Evolutionary conservation across 495 filamentous ascomycete species (phyloP).

Genomic region (Annulohypoxylon nitens): DNA sequence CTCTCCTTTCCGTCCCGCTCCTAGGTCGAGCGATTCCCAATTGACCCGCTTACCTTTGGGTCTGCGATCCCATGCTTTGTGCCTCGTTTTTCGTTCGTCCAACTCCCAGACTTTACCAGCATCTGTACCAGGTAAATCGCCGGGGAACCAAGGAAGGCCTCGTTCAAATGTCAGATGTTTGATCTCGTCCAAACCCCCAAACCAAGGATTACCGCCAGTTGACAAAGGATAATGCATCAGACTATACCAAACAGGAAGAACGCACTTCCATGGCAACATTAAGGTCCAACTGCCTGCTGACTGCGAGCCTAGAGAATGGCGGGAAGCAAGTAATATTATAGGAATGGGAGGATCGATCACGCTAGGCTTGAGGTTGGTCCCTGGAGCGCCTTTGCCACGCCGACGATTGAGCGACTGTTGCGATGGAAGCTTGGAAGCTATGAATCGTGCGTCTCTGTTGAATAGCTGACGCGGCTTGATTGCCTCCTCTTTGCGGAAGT

Average conservation of each 20-base stretch:
- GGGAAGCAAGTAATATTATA: constrained; percentile 75
- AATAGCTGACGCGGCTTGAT: constrained; percentile 72
- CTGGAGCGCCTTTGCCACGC: constrained; percentile 74
- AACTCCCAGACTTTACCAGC: constrained; percentile 85
- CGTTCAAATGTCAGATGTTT: constrained; percentile 87
- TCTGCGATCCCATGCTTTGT: constrained; percentile 77
- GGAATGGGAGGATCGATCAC: constrained; percentile 85
- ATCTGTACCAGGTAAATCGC: constrained; percentile 84
- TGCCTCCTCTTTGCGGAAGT: constrained; percentile 76
- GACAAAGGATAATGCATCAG: constrained; percentile 88
- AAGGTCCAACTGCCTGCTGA: constrained; percentile 83
- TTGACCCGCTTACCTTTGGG: constrained; percentile 86
- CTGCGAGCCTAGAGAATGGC: constrained; percentile 58
- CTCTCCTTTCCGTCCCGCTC: constrained; percentile 82
- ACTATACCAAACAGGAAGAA: constrained; percentile 86
- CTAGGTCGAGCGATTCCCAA: constrained; percentile 82
- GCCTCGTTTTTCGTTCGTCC: constrained; percentile 70
- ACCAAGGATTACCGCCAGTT: constrained; percentile 80
- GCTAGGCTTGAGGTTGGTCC: constrained; percentile 69
- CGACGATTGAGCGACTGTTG: constrained; percentile 91
- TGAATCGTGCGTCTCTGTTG: constrained; percentile 70
- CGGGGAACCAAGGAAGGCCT: constrained; percentile 86
- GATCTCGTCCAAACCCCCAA: constrained; percentile 85
- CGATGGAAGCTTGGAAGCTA: constrained; percentile 74
- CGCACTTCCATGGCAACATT: constrained; percentile 92